phyloP scores from a whole-genome alignment of 208 protist genomes.

The Borovskyia barvae region DNA sequence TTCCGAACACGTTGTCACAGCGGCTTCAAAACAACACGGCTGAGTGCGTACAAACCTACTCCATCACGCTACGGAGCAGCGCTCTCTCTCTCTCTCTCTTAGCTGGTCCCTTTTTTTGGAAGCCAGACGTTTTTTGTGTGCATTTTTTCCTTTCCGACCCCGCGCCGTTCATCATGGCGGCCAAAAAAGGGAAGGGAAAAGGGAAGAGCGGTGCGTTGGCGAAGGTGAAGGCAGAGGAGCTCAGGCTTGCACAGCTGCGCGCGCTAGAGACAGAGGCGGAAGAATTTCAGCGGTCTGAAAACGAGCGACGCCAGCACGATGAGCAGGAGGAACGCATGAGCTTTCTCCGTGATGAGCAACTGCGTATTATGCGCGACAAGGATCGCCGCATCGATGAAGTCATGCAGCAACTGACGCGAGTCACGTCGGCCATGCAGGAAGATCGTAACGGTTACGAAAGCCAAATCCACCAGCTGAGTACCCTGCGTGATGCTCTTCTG shows the following conservation, averaged over 20 bases:
- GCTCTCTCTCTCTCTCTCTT: background rate
- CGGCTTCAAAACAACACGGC: too few species aligned
- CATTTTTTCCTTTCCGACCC: background rate
- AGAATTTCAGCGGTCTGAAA: constrained; percentile 61
- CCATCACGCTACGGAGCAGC: too few species aligned
- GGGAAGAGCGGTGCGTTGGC: constrained; percentile 24
- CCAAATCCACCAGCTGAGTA: constrained; percentile 53
- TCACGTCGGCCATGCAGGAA: constrained; percentile 34
- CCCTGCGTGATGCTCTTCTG: constrained; percentile 57
- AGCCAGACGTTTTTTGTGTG: background rate
- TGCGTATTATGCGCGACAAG: constrained; percentile 43
- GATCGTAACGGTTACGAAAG: constrained; percentile 36
- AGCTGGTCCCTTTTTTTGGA: background rate
- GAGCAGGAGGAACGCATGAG: constrained; percentile 71
- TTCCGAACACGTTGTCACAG: too few species aligned
- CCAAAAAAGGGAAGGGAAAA: constrained; percentile 43
- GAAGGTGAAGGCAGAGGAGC: constrained; percentile 43
- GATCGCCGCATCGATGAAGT: constrained; percentile 61
- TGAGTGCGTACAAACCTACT: too few species aligned
- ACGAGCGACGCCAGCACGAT: constrained; percentile 64
- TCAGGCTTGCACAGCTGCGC: constrained; percentile 59
- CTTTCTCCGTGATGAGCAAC: constrained; percentile 69
- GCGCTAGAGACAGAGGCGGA: constrained; percentile 66
- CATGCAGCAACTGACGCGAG: constrained; percentile 39
- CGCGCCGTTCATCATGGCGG: constrained; percentile 14